A percentile compares a stretch with the other conserved stretches of the same genome.
Evolutionary conservation across 2,329 filamentous ascomycete species (phyloP).

Genomic region (Penicillium sp.): DNA sequence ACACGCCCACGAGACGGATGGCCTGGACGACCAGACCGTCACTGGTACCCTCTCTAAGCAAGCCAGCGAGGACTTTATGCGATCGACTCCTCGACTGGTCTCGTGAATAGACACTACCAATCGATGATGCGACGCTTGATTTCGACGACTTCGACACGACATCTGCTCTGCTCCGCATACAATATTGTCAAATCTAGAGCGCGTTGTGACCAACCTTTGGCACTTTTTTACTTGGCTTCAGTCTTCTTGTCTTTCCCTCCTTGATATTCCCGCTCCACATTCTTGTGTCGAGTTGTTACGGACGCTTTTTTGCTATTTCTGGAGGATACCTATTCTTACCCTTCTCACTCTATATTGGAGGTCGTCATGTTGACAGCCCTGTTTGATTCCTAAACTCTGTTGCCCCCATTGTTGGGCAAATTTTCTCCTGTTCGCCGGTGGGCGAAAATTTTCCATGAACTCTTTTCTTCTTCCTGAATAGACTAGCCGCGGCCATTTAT

Average conservation of each 20-base stretch:
- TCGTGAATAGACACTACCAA: constrained; percentile 32
- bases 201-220: constrained; percentile 27
- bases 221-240: constrained; percentile 21
- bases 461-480: constrained; percentile 15
- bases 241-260: constrained; percentile 23
- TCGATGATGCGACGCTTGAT: constrained; percentile 39
- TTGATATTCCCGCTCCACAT: constrained; percentile 27
- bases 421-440: constrained; percentile 19
- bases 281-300: constrained; percentile 15
- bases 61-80: constrained; percentile 45
- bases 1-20: constrained; percentile 45
- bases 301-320: constrained; percentile 19
- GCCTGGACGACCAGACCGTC: constrained; percentile 41
- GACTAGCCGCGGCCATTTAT: constrained; percentile 19
- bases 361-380: constrained; percentile 16
- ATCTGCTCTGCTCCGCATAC: constrained; percentile 34
- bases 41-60: constrained; percentile 46
- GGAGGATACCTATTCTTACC: constrained; percentile 13
- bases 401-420: neutral
- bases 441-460: constrained; percentile 19
- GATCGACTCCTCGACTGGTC: constrained; percentile 39
- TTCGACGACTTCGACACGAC: constrained; percentile 39
- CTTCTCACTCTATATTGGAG: constrained; percentile 7
- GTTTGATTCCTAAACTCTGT: constrained; percentile 12
- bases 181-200: constrained; percentile 29